Percentiles rank a stretch among this genome's conserved stretches.
Conservation (phyloP, 1,284 basidiomycete species). For the Malassezia psittaci region DNA sequence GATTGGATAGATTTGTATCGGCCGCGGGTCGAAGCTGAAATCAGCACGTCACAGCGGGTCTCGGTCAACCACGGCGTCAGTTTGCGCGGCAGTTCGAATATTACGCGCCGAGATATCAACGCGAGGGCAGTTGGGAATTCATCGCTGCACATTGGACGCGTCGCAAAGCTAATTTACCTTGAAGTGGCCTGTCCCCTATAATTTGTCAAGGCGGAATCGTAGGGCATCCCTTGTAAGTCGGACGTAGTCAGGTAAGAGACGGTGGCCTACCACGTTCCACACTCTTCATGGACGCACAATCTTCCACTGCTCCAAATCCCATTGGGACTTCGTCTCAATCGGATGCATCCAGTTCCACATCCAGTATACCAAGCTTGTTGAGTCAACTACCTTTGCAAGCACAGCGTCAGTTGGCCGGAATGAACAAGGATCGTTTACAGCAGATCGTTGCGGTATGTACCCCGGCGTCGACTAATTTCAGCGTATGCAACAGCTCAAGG, state of each 20-base stretch:
- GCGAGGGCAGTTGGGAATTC: conserved; percentile 3
- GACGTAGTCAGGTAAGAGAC: too few relatives aligned
- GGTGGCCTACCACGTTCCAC: too few relatives aligned
- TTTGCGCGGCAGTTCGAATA: conserved; percentile 13
- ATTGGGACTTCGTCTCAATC: too few relatives aligned
- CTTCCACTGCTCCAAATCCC: too few relatives aligned
- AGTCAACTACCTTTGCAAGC: conserved; percentile 22
- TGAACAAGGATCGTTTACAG: conserved; percentile 41
- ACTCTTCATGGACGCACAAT: too few relatives aligned
- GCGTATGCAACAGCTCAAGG: conserved; percentile 49
- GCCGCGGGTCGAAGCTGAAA: neutral
- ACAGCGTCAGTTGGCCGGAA: conserved; percentile 37
- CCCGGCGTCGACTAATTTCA: conserved; percentile 13
- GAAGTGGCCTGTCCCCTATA: neutral
- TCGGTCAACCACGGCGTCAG: neutral
- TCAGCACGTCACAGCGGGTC: neutral
- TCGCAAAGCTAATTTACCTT: neutral
- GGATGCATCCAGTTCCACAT: too few relatives aligned
- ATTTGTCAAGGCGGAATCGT: too few relatives aligned
- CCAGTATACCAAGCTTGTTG: neutral
- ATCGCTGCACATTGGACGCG: conserved; percentile 13
- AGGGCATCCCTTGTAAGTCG: too few relatives aligned
- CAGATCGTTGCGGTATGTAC: conserved; percentile 29
- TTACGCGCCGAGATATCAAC: conserved; percentile 15
- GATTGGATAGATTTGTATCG: conserved; percentile 1